A percentile compares a stretch with the other conserved stretches of the same genome.
Conservation (phyloP, 768 basidiomycete genomes). For the Gautieria morchelliformis region DNA sequence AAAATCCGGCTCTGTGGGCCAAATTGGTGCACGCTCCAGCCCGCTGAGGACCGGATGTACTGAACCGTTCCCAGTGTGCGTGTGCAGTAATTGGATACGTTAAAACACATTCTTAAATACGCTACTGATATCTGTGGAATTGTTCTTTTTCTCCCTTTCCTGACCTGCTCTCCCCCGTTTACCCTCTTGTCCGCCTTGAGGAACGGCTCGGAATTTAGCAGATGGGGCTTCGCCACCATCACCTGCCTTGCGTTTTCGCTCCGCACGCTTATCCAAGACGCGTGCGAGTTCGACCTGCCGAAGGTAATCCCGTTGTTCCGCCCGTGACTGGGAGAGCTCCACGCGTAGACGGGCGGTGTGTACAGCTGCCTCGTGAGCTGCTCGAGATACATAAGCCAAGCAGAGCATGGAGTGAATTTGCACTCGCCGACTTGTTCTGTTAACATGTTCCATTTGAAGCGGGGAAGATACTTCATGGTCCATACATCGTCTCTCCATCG, state of each 20-base stretch:
- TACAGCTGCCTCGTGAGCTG: conserved; percentile 89
- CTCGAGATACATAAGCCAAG: background rate
- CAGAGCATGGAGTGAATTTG: background rate
- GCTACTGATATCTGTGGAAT: background rate
- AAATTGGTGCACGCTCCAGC: no score
- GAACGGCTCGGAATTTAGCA: background rate
- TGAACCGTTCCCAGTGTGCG: no score
- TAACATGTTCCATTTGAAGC: conserved; percentile 98
- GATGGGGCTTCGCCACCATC: conserved; percentile 10
- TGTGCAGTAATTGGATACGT: no score
- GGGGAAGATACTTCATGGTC: conserved; percentile 98
- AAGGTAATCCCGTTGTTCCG: conserved; percentile 89
- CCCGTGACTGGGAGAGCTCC: conserved; percentile 77
- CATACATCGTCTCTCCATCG: conserved; percentile 96
- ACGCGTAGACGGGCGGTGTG: conserved; percentile 85
- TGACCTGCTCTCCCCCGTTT: background rate
- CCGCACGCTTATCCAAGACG: conserved; percentile 71
- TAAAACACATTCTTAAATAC: background rate
- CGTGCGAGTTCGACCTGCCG: conserved; percentile 89
- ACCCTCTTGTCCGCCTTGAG: background rate
- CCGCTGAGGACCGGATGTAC: no score
- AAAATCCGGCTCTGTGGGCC: no score
- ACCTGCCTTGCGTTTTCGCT: conserved; percentile 32
- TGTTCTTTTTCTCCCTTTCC: background rate
- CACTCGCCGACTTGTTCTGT: conserved; percentile 94